A percentile compares a stretch with the other conserved stretches of the same genome.
phyloP scores from a whole-genome alignment of 1,284 basidiomycete genomes.

The Termitomyces sp. region DNA sequence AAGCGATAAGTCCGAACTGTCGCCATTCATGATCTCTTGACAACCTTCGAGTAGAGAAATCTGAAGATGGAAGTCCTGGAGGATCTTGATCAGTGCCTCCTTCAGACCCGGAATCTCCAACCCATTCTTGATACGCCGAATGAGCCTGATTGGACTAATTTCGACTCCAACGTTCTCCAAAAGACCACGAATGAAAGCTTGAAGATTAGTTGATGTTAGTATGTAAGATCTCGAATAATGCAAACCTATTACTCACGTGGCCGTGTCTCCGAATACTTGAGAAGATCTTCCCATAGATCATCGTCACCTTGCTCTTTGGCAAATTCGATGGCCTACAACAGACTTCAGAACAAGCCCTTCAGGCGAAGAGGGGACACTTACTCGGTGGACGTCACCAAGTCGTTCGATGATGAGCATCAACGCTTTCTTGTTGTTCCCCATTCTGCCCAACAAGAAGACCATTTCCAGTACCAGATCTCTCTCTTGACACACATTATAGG shows the following conservation, averaged over 20 bases:
- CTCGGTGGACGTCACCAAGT: conserved; percentile 86
- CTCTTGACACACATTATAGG: conserved; percentile 83
- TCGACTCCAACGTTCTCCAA: conserved; percentile 95
- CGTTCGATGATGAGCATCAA: conserved; percentile 94
- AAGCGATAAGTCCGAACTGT: conserved; percentile 70
- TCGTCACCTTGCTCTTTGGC: conserved; percentile 97
- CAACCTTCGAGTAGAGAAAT: conserved; percentile 89
- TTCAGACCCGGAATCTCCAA: conserved; percentile 95
- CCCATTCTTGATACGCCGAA: conserved; percentile 92
- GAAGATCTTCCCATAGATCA: conserved; percentile 96
- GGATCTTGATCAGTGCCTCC: conserved; percentile 90
- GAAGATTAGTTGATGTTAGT: not conserved
- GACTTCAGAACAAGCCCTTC: not conserved
- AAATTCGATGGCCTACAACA: conserved; percentile 86
- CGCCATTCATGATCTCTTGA: conserved; percentile 79
- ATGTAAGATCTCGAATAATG: not conserved
- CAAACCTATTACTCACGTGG: conserved; percentile 51
- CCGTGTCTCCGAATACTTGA: conserved; percentile 90
- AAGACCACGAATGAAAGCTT: conserved; percentile 91
- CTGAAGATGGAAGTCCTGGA: conserved; percentile 92
- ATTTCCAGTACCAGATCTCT: conserved; percentile 91
- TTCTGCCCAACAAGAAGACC: conserved; percentile 95
- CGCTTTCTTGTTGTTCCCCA: conserved; percentile 96
- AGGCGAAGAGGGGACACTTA: conserved; percentile 30
- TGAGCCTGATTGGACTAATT: conserved; percentile 92